A percentile compares a stretch with the other conserved stretches of the same genome.
Conservation (phyloP, 495 filamentous ascomycete species). For the Aspergillus bridgeri region DNA sequence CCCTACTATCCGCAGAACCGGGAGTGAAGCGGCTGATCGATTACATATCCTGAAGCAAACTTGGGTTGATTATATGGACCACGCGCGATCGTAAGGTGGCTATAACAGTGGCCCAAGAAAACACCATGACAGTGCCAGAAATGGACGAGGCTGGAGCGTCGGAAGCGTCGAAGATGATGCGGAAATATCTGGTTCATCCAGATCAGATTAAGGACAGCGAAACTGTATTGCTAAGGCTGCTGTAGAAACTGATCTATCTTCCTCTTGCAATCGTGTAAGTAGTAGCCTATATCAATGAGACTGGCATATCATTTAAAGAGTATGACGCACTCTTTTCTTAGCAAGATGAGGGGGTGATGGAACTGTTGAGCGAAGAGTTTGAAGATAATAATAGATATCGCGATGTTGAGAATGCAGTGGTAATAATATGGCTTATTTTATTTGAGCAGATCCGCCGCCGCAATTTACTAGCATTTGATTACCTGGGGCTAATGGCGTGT, state of each 20-base stretch:
- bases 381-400: constrained; percentile 34
- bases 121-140: too few species aligned
- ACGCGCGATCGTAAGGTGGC: too few species aligned
- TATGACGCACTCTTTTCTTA: constrained; percentile 31
- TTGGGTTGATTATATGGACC: too few species aligned
- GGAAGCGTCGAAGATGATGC: constrained; percentile 14
- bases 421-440: constrained; percentile 45
- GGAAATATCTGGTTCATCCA: constrained; percentile 16
- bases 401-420: constrained; percentile 35
- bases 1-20: constrained; percentile 37
- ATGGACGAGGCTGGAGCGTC: constrained; percentile 1
- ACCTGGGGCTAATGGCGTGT: constrained; percentile 40
- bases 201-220: constrained; percentile 16
- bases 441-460: constrained; percentile 39
- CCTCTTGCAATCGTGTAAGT: constrained; percentile 50
- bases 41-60: too few species aligned
- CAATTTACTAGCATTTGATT: constrained; percentile 32
- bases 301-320: constrained; percentile 15
- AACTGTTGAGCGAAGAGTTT: constrained; percentile 38
- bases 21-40: constrained; percentile 29
- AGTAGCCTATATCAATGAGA: constrained; percentile 45
- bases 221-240: constrained; percentile 21
- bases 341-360: constrained; percentile 27
- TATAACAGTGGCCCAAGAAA: too few species aligned
- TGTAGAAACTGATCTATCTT: constrained; percentile 35